Evolutionary conservation across 495 filamentous ascomycete species (phyloP).

Genomic region (Penicillium manginii): DNA sequence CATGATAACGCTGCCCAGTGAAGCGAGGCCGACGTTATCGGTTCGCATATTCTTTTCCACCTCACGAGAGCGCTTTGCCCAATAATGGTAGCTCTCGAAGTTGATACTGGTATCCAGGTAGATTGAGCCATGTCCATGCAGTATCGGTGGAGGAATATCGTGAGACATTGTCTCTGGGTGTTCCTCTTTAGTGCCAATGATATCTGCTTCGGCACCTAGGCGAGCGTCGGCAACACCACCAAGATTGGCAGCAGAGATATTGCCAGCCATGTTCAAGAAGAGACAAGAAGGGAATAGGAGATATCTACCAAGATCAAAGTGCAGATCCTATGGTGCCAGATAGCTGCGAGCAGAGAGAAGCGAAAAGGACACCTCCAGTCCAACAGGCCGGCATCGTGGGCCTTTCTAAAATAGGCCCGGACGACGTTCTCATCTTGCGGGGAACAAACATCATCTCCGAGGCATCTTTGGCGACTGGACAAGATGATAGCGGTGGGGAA

Average conservation of each 20-base stretch:
- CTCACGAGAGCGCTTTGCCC: conserved; percentile 33
- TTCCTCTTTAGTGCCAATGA: conserved; percentile 21
- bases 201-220: conserved; percentile 17
- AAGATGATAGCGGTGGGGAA: neutral
- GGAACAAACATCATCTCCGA: conserved; percentile 1
- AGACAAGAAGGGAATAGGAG: neutral
- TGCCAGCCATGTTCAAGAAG: conserved; percentile 15
- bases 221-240: conserved; percentile 22
- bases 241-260: conserved; percentile 19
- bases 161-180: conserved; percentile 14
- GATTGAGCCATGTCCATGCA: conserved; percentile 11
- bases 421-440: neutral
- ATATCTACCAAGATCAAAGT: neutral
- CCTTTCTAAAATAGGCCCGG: neutral
- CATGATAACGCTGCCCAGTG: conserved; percentile 4
- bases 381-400: neutral
- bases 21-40: conserved; percentile 11
- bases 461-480: neutral
- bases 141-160: conserved; percentile 12
- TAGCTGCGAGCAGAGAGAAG: neutral
- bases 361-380: neutral
- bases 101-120: conserved; percentile 32
- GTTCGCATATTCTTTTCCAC: conserved; percentile 24
- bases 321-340: too few species aligned
- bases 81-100: conserved; percentile 40